A percentile compares a stretch with the other conserved stretches of the same genome.
These are phyloP conservation scores for Scopulariopsis brevicaulis DNA, from an alignment of 2,329 filamentous ascomycete species.

Conservation along the genomic window DNA sequence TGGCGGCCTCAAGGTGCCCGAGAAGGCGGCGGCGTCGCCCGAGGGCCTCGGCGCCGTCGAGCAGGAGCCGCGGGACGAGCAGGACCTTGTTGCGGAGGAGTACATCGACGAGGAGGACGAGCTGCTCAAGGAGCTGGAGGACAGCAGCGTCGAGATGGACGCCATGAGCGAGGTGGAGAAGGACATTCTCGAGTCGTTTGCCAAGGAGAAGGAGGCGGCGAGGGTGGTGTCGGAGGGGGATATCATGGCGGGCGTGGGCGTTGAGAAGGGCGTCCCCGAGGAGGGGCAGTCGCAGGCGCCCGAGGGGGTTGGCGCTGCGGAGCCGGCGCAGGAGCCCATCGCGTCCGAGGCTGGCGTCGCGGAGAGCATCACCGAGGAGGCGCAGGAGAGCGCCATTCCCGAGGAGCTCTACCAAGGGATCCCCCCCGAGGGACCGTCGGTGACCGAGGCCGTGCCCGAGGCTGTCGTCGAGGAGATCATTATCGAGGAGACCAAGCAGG, in stretches of 20 bases:
- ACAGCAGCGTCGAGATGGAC: not conserved
- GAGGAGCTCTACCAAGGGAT: too few species aligned
- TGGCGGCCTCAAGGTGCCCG: not conserved
- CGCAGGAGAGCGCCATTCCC: too few species aligned
- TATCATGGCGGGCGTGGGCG: slow-evolving; percentile 1
- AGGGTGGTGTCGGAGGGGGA: not conserved
- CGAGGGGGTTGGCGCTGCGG: too few species aligned
- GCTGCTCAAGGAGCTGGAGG: slow-evolving; percentile 2
- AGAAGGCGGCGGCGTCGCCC: not conserved
- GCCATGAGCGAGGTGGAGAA: not conserved
- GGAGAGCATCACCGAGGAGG: too few species aligned
- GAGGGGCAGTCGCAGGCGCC: not conserved
- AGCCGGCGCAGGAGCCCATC: too few species aligned
- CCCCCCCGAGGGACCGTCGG: not conserved
- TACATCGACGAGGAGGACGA: not conserved
- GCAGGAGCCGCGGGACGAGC: not conserved
- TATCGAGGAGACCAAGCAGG: not conserved
- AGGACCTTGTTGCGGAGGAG: not conserved
- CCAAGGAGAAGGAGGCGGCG: not conserved
- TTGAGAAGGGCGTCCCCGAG: not conserved
- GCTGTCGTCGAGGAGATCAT: not conserved
- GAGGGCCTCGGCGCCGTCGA: not conserved
- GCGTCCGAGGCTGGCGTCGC: too few species aligned
- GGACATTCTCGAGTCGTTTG: not conserved
- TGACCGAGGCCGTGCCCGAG: not conserved